Conservation (phyloP, 2,329 filamentous ascomycete species). For the Microcyclospora pomicola region DNA sequence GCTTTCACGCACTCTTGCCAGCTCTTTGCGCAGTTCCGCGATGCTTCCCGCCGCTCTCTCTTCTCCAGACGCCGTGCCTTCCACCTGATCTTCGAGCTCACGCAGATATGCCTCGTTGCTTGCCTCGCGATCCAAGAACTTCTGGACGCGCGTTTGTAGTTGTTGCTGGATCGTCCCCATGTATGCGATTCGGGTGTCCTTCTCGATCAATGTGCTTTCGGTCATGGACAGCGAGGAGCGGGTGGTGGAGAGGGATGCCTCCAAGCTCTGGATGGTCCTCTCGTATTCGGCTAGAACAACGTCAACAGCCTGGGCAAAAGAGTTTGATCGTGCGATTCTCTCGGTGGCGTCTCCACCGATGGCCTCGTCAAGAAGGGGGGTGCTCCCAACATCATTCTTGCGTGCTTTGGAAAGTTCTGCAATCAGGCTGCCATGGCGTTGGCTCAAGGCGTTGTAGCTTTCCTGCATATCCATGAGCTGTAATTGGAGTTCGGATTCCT, state of each 20-base stretch:
- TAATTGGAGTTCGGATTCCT: constrained; percentile 83
- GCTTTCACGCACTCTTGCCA: constrained; percentile 74
- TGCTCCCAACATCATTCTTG: constrained; percentile 46
- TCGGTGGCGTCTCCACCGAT: constrained; percentile 70
- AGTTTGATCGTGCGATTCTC: constrained; percentile 83
- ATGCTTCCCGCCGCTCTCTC: constrained; percentile 84
- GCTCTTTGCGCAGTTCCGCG: constrained; percentile 77
- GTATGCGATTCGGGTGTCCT: constrained; percentile 86
- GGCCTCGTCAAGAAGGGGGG: constrained; percentile 45
- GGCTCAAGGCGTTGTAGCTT: constrained; percentile 80
- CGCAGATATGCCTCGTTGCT: constrained; percentile 89
- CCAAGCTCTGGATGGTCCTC: constrained; percentile 89
- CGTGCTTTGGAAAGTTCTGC: constrained; percentile 80
- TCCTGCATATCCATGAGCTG: constrained; percentile 86
- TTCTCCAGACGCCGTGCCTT: constrained; percentile 79
- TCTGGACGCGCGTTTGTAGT: constrained; percentile 78
- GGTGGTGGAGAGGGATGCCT: constrained; percentile 81
- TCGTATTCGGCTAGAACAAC: constrained; percentile 95
- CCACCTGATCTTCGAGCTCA: constrained; percentile 78
- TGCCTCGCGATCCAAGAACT: constrained; percentile 77
- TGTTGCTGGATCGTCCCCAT: constrained; percentile 85
- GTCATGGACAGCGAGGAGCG: constrained; percentile 68
- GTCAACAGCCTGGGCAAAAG: constrained; percentile 89
- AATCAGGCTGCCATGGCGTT: constrained; percentile 90
- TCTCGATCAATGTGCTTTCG: constrained; percentile 78